Evolutionary conservation across 441 rosid genomes (phyloP).

Genomic region (Brassica hybrid): DNA sequence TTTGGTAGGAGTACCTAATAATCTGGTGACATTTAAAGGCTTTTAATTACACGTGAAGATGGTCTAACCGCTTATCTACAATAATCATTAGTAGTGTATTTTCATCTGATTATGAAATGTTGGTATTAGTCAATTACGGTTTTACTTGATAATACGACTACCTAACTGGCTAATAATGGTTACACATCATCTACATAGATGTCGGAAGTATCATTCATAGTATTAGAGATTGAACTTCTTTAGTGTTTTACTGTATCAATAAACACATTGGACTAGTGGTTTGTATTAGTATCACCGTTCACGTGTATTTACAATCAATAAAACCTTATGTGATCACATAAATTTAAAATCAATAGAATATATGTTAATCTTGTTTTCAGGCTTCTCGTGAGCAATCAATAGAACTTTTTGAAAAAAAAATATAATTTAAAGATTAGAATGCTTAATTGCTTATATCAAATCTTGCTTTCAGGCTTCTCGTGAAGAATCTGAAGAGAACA

Average conservation of each 20-base stretch:
- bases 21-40: not conserved
- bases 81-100: not conserved
- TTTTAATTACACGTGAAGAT: not conserved
- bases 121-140: not conserved
- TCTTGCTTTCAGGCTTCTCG: not conserved
- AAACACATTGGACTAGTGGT: not conserved
- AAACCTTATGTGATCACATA: not conserved
- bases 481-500: not conserved
- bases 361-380: not conserved
- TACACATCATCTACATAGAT: not conserved
- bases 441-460: no score
- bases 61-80: not conserved
- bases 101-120: not conserved
- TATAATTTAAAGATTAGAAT: no score
- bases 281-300: not conserved
- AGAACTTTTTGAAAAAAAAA: no score
- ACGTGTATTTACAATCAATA: no score
- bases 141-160: not conserved
- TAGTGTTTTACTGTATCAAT: not conserved
- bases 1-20: constrained; percentile 14
- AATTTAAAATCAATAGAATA: not conserved
- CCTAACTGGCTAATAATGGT: not conserved
- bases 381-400: no score
- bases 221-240: no score
- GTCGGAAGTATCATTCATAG: not conserved